phyloP scores from a whole-genome alignment of 176 grass and related monocot genomes.

The Oryza meridionalis region DNA sequence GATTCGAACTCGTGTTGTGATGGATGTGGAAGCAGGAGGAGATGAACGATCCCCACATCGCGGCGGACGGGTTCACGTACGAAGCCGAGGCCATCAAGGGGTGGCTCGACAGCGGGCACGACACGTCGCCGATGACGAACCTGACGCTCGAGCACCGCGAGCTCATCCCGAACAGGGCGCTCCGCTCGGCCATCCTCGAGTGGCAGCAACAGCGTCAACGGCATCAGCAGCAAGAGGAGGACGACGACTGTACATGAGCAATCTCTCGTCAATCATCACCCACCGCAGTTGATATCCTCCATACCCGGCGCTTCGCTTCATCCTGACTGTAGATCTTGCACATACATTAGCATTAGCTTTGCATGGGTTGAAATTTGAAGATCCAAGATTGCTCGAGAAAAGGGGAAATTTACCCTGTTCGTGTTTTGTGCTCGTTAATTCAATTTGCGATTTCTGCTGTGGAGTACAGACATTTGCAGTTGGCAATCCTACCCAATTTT shows the following conservation, averaged over 20 bases:
- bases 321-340: neutral
- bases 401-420: neutral
- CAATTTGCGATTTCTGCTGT: too few relatives aligned
- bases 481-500: too few relatives aligned
- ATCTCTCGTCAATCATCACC: neutral
- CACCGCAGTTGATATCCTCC: neutral
- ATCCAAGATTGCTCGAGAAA: neutral
- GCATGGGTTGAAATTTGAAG: neutral
- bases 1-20: neutral
- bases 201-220: constrained; percentile 34
- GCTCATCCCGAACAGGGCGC: constrained; percentile 60
- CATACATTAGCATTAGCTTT: neutral
- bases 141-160: constrained; percentile 49
- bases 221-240: neutral
- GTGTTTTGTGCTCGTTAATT: neutral
- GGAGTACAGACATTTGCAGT: too few relatives aligned
- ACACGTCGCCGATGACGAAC: constrained; percentile 72
- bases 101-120: constrained; percentile 60
- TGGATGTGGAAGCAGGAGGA: constrained; percentile 44
- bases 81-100: constrained; percentile 64
- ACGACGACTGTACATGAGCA: neutral
- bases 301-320: neutral
- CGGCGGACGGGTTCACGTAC: constrained; percentile 68
- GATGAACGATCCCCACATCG: constrained; percentile 61
- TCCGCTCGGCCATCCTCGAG: constrained; percentile 71